Conservation (phyloP, 306 rosid genomes). For the Inga laurina region DNA sequence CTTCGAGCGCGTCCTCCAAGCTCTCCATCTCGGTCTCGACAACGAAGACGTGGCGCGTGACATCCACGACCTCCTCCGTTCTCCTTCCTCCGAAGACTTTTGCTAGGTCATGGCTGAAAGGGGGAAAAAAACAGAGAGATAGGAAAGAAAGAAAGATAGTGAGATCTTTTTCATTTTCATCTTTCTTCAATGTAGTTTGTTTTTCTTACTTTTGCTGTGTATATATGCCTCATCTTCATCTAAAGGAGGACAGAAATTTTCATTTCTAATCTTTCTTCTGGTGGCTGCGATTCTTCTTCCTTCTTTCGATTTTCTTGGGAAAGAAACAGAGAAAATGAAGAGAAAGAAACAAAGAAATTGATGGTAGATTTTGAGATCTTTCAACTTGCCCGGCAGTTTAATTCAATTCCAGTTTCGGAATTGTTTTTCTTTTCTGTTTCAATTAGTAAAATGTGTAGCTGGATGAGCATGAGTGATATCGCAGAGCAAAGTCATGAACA, state of each 20-base stretch:
- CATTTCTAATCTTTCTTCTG: neutral
- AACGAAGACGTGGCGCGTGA: conserved; percentile 46
- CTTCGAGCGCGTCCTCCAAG: conserved; percentile 87
- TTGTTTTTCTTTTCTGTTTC: neutral
- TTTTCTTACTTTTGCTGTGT: conserved; percentile 27
- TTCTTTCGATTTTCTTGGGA: neutral
- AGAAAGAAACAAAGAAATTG: neutral
- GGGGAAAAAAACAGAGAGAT: no score
- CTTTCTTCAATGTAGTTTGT: neutral
- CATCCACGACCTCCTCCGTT: conserved; percentile 52
- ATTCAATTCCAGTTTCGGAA: neutral
- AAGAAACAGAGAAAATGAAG: neutral
- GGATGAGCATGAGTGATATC: neutral
- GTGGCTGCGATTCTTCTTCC: neutral
- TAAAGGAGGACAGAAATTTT: neutral
- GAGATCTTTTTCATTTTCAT: neutral
- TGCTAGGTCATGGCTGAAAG: neutral
- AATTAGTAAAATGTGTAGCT: neutral
- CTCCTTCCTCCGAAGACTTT: conserved; percentile 47
- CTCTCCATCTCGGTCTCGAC: conserved; percentile 42
- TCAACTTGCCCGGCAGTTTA: neutral
- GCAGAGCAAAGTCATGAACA: neutral
- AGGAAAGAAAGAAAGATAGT: neutral
- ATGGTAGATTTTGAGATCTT: neutral
- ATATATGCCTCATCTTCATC: conserved; percentile 34